These are phyloP conservation scores for Bjerkandera adusta DNA, from an alignment of 1,284 basidiomycete genomes.

Conservation along the genomic window DNA sequence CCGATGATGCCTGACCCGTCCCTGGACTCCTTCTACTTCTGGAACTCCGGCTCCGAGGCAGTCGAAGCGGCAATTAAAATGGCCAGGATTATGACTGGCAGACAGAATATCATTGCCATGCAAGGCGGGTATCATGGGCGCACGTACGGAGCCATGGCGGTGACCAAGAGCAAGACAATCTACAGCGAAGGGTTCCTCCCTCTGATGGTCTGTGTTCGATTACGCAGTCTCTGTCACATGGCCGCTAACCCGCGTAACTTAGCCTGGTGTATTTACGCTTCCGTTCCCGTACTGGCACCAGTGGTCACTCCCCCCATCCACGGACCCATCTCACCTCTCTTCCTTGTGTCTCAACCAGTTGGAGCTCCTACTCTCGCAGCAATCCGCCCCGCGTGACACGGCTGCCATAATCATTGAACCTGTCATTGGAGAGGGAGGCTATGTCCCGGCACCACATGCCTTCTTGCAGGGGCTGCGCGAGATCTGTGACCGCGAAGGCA, in stretches of 20 bases:
- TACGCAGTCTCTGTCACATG: neutral
- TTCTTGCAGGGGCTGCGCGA: constrained; percentile 81
- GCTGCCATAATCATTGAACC: constrained; percentile 93
- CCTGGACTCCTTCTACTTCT: constrained; percentile 93
- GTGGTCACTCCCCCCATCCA: constrained; percentile 60
- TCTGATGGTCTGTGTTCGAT: constrained; percentile 66
- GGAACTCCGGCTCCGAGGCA: constrained; percentile 94
- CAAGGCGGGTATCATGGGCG: constrained; percentile 89
- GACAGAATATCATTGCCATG: constrained; percentile 89
- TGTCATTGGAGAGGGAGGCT: constrained; percentile 92
- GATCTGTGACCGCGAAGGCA: constrained; percentile 86
- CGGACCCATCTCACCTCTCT: constrained; percentile 66
- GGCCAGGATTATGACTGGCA: constrained; percentile 72
- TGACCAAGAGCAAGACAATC: constrained; percentile 90
- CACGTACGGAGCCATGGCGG: constrained; percentile 83
- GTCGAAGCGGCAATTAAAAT: constrained; percentile 84
- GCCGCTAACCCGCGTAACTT: constrained; percentile 3
- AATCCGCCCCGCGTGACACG: constrained; percentile 82
- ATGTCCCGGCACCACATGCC: constrained; percentile 83
- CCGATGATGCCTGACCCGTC: constrained; percentile 85
- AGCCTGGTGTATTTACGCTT: constrained; percentile 83
- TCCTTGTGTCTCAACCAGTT: constrained; percentile 78
- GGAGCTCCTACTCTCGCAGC: constrained; percentile 81
- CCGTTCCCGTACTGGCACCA: constrained; percentile 97
- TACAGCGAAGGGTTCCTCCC: constrained; percentile 82